A percentile compares a stretch with the other conserved stretches of the same genome.
Conservation (phyloP, 257 asterid species). For the Verbascum thapsus region DNA sequence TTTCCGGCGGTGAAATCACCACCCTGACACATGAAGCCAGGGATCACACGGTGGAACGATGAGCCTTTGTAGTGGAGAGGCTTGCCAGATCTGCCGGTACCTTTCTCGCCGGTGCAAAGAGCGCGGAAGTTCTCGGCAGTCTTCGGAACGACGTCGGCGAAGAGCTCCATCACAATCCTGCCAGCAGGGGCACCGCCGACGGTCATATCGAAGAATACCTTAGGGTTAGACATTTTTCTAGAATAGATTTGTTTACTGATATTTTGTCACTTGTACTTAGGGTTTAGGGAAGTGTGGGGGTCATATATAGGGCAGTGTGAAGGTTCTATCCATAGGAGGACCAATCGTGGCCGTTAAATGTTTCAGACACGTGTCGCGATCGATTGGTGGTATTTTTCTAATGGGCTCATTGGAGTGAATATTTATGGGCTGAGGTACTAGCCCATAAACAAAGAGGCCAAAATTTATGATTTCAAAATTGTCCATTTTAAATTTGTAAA, state of each 20-base stretch:
- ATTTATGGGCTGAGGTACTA: too few relatives aligned
- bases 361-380: slow-evolving; percentile 38
- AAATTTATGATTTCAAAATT: too few relatives aligned
- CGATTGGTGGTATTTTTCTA: too few relatives aligned
- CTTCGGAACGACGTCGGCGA: slow-evolving; percentile 53
- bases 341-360: slow-evolving; percentile 35
- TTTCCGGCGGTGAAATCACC: slow-evolving; percentile 81
- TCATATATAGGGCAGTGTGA: slow-evolving; percentile 43
- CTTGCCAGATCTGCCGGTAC: slow-evolving; percentile 56
- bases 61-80: slow-evolving; percentile 83
- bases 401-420: too few relatives aligned
- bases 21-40: slow-evolving; percentile 80
- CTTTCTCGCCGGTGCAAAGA: slow-evolving; percentile 79
- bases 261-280: slow-evolving; percentile 32
- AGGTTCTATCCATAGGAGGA: slow-evolving; percentile 27
- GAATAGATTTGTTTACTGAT: background rate
- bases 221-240: slow-evolving; percentile 52
- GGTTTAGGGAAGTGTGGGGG: slow-evolving; percentile 28
- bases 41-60: slow-evolving; percentile 71
- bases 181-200: slow-evolving; percentile 61
- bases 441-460: too few relatives aligned
- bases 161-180: slow-evolving; percentile 70
- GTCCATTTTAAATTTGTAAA: too few relatives aligned
- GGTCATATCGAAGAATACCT: slow-evolving; percentile 68
- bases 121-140: slow-evolving; percentile 74